Percentiles rank a stretch among this genome's conserved stretches.
These are phyloP conservation scores for Taphrina communis DNA, from an alignment of 1,139 yeast genomes.

Conservation along the genomic window DNA sequence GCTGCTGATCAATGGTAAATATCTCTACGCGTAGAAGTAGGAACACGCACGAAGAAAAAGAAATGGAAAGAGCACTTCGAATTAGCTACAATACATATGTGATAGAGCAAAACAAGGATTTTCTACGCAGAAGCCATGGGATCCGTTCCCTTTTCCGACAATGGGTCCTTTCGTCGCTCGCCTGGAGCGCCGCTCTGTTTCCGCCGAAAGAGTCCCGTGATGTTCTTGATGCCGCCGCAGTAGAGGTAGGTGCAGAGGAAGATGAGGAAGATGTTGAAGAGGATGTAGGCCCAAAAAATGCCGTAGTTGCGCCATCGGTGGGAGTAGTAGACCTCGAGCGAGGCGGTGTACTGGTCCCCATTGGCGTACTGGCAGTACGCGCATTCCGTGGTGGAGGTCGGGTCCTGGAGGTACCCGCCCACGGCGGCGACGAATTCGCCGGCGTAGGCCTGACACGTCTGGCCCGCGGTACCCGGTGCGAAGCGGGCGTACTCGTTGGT, in stretches of 20 bases:
- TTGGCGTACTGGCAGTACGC: slow-evolving; percentile 63
- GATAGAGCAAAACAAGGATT: neutral
- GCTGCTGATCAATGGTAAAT: too few species aligned
- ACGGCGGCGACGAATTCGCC: slow-evolving; percentile 51
- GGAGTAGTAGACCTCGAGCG: slow-evolving; percentile 57
- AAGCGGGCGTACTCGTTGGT: slow-evolving; percentile 60
- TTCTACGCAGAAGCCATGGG: slow-evolving; percentile 19
- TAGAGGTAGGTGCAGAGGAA: slow-evolving; percentile 28
- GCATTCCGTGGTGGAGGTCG: slow-evolving; percentile 61
- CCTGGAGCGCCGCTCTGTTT: slow-evolving; percentile 13
- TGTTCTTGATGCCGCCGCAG: slow-evolving; percentile 25
- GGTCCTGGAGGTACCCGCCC: slow-evolving; percentile 64
- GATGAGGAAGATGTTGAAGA: slow-evolving; percentile 53
- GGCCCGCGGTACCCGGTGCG: slow-evolving; percentile 57
- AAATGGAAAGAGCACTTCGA: too few species aligned
- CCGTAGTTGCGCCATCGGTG: slow-evolving; percentile 69
- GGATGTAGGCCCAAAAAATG: slow-evolving; percentile 59
- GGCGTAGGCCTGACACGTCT: slow-evolving; percentile 65
- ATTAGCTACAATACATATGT: too few species aligned
- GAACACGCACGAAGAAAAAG: too few species aligned
- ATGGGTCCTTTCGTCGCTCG: neutral
- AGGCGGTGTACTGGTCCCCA: slow-evolving; percentile 62
- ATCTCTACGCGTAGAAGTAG: too few species aligned
- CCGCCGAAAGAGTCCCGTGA: slow-evolving; percentile 2
- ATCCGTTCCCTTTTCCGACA: slow-evolving; percentile 20